phyloP scores from a whole-genome alignment of 129 eudicot species.

The Lactuca sativa region DNA sequence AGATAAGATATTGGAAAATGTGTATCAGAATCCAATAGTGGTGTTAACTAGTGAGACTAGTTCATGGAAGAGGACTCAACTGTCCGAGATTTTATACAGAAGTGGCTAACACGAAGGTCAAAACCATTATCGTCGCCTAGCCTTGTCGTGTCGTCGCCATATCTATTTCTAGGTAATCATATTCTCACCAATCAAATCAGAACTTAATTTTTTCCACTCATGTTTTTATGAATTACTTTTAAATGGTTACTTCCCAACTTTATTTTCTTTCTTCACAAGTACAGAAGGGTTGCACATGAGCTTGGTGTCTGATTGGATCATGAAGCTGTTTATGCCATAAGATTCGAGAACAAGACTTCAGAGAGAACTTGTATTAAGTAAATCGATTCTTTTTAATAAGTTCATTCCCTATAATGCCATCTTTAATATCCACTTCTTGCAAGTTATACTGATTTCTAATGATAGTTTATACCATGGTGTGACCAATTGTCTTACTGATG shows the following conservation, averaged over 20 bases:
- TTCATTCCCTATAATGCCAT: neutral
- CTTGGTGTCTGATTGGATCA: slow-evolving; percentile 78
- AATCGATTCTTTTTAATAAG: neutral
- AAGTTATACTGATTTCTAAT: slow-evolving; percentile 4
- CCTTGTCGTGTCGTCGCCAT: slow-evolving; percentile 99
- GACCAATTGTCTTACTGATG: slow-evolving; percentile 87
- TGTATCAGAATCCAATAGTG: slow-evolving; percentile 56
- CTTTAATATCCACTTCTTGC: neutral
- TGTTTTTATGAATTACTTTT: neutral
- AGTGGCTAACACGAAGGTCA: slow-evolving; percentile 70
- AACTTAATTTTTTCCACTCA: neutral
- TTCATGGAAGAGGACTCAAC: slow-evolving; percentile 95
- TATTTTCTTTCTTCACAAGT: neutral
- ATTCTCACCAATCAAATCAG: neutral
- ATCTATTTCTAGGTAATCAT: slow-evolving; percentile 61
- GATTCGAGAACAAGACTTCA: slow-evolving; percentile 91
- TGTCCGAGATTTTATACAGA: slow-evolving; percentile 78
- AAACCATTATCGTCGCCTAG: slow-evolving; percentile 82
- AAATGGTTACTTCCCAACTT: neutral
- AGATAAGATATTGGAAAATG: slow-evolving; percentile 70
- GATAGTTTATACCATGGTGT: neutral
- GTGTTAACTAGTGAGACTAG: slow-evolving; percentile 91
- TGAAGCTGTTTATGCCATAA: slow-evolving; percentile 91
- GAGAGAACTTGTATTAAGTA: slow-evolving; percentile 81
- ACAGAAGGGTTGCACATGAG: slow-evolving; percentile 93